Base-by-base conservation (phyloP, 352 stramenopile genomes). In the Sclerospora graminicola region DNA sequence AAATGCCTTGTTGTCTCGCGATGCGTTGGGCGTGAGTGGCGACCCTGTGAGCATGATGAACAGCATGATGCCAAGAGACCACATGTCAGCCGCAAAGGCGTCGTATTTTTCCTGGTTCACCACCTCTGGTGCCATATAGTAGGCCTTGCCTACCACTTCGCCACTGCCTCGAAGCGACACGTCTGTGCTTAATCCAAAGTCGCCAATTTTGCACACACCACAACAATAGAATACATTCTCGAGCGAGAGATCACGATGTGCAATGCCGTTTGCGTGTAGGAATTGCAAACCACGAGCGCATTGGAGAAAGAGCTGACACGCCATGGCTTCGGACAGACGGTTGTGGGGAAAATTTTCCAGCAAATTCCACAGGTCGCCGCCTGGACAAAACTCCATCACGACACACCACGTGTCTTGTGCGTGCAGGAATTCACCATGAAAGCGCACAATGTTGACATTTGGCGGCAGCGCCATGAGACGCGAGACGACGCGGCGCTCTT, bases 21-120 rank as follows among this genome's bases (percentile, higher is more conserved):
- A 51, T 0, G 63, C 63, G 47, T 1, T 68, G 50, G 32, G 57
- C 48, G 8, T 45, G 23, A 79, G 60, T 13, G 66, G 69, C 4
- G 71, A 75, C 0, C 69, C 72, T 0, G 69, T 75, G 13, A 84
- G 47, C 66, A 84, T 71, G 38, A 82, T 69, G 52, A 81, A 84
- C 2, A 84, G 50, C 51, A 84, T 65, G 33, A 84, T 58, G 3
- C 71, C 68, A 4, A 84, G 54, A 16, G 71, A 80, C 71, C 69
- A 82, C 57, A 81, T 69, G 37, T 84, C 72, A 16, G 68, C 72
- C 3, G 55, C 66, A 9, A 48, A 47, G 0, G 66, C 69, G 28
- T 78, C 60, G 58, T 82, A 82, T 18, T 27, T 47, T 27, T 28
- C 18, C 19, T 40, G 5, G 14, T 40, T 40, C 7, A 72, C 55